A percentile compares a stretch with the other conserved stretches of the same genome.
phyloP scores from a whole-genome alignment of 495 filamentous ascomycete genomes.

The Recurvomyces mirabilis region DNA sequence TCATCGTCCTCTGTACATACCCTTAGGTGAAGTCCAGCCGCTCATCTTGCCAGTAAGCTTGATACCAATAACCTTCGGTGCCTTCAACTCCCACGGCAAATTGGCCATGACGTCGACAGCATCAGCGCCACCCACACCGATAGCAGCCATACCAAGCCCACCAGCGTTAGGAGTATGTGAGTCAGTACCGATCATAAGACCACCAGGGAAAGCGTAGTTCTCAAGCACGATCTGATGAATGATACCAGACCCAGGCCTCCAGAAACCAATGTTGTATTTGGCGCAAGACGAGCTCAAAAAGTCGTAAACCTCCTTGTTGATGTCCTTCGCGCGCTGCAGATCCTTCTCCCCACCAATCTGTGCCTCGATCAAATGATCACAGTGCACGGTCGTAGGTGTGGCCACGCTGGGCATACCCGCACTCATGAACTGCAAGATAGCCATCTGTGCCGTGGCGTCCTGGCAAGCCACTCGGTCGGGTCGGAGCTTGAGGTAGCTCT shows the following conservation, averaged over 20 bases:
- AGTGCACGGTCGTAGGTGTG: conserved; percentile 94
- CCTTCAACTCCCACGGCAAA: conserved; percentile 96
- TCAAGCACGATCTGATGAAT: conserved; percentile 98
- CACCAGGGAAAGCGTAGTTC: conserved; percentile 98
- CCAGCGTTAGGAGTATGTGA: conserved; percentile 98
- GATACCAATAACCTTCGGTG: conserved; percentile 93
- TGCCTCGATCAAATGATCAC: conserved; percentile 98
- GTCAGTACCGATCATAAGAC: conserved; percentile 95
- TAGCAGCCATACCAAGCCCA: conserved; percentile 90
- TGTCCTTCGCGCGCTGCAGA: conserved; percentile 76
- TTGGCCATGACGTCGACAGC: conserved; percentile 98
- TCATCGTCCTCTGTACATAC: conserved; percentile 28
- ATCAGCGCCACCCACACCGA: conserved; percentile 98
- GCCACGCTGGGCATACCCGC: conserved; percentile 90
- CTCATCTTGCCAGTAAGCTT: conserved; percentile 80
- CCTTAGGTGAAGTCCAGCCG: conserved; percentile 92
- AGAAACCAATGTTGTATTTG: conserved; percentile 99
- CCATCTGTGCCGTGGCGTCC: conserved; percentile 99
- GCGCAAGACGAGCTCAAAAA: conserved; percentile 90
- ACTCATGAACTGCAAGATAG: conserved; percentile 98
- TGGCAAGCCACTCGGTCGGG: conserved; percentile 98
- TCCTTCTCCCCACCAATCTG: conserved; percentile 91
- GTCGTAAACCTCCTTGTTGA: conserved; percentile 99
- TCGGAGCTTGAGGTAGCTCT: conserved; percentile 87
- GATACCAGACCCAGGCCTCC: conserved; percentile 96